These are phyloP conservation scores for Alopecurus myosuroides DNA, from an alignment of 176 grass and related monocot genomes.

Conservation along the genomic window DNA sequence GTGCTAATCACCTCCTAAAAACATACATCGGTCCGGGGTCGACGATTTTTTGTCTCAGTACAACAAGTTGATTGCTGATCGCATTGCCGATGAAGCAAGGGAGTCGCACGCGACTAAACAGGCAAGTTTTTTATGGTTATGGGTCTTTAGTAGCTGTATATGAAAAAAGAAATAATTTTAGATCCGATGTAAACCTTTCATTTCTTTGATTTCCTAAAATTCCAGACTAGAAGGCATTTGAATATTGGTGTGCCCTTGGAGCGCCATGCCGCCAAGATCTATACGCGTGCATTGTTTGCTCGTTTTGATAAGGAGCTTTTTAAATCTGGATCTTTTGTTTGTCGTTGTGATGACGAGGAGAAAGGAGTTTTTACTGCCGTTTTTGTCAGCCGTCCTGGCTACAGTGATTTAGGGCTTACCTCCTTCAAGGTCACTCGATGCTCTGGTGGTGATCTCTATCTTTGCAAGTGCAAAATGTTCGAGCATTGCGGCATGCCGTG, in stretches of 20 bases:
- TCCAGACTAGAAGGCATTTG: not conserved
- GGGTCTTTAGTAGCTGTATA: too few species aligned
- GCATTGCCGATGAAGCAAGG: not conserved
- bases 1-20: not conserved
- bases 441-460: not conserved
- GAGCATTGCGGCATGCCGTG: not conserved
- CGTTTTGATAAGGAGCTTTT: not conserved
- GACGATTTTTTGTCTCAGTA: not conserved
- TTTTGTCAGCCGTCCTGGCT: not conserved
- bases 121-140: too few species aligned
- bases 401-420: not conserved
- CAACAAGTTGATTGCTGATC: not conserved
- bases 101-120: not conserved
- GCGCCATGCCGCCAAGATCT: not conserved
- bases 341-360: not conserved
- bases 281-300: not conserved
- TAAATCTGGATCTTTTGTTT: not conserved
- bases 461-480: not conserved
- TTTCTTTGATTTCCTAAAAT: too few species aligned
- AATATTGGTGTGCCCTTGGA: not conserved
- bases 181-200: too few species aligned
- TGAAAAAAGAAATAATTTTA: too few species aligned
- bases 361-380: not conserved
- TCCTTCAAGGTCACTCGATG: not conserved
- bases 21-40: not conserved